Evolutionary conservation across 768 basidiomycete genomes (phyloP).

Genomic region (Naganishia vaughanmartiniae): DNA sequence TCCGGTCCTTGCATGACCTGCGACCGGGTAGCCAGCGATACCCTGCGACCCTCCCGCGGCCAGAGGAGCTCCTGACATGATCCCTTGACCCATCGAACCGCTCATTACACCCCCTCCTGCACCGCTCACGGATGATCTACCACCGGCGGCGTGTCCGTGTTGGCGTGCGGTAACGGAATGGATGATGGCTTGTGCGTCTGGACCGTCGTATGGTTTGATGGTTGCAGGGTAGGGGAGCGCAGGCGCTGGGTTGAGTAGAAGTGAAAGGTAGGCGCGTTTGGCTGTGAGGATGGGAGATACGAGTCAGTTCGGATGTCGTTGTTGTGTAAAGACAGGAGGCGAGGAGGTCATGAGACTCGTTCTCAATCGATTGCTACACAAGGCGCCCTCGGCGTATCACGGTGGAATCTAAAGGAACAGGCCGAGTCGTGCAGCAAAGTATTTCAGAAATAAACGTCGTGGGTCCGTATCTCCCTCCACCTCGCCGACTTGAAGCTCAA

Average conservation of each 20-base stretch:
- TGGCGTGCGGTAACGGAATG: constrained; percentile 51
- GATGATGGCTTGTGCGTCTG: constrained; percentile 72
- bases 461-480: too few relatives aligned
- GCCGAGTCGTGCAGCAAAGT: too few relatives aligned
- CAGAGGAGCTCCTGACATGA: background rate
- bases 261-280: constrained; percentile 89
- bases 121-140: constrained; percentile 7
- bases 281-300: constrained; percentile 56
- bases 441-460: too few relatives aligned
- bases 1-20: constrained; percentile 9
- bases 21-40: background rate
- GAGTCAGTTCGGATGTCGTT: background rate
- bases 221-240: constrained; percentile 40
- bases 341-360: too few relatives aligned
- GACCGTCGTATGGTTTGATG: constrained; percentile 89
- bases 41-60: background rate
- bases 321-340: background rate
- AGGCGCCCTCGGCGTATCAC: too few relatives aligned
- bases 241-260: constrained; percentile 73
- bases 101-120: constrained; percentile 7
- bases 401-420: too few relatives aligned
- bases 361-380: too few relatives aligned
- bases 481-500: too few relatives aligned
- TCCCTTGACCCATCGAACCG: background rate
- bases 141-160: constrained; percentile 43